Evolutionary conservation across 1,284 basidiomycete species (phyloP).

Genomic region (Ceratobasidium sp.): DNA sequence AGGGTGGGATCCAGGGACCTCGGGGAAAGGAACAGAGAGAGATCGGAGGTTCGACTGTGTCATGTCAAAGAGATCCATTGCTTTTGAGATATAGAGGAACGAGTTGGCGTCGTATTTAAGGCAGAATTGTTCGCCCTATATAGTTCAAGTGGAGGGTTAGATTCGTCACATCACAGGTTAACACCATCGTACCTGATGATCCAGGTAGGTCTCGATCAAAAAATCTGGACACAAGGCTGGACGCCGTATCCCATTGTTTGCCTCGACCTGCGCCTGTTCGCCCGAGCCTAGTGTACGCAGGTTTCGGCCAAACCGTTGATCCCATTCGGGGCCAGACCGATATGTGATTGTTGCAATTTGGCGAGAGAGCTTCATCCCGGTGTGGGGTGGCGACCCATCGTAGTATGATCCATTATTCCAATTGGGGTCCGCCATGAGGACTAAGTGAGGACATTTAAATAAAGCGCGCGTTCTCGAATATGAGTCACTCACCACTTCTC

Average conservation of each 20-base stretch:
- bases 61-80: slow-evolving; percentile 99
- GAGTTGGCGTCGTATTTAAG: slow-evolving; percentile 99
- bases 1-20: slow-evolving; percentile 54
- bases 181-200: slow-evolving; percentile 79
- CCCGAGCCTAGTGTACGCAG: slow-evolving; percentile 60
- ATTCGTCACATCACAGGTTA: background rate
- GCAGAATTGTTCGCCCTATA: slow-evolving; percentile 92
- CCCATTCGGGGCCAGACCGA: slow-evolving; percentile 99
- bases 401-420: slow-evolving; percentile 99
- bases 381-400: slow-evolving; percentile 92
- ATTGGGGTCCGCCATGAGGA: slow-evolving; percentile 98
- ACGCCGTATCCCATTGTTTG: slow-evolving; percentile 58
- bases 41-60: slow-evolving; percentile 81
- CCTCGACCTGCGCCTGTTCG: slow-evolving; percentile 55
- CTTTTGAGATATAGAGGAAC: slow-evolving; percentile 97
- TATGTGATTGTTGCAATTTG: slow-evolving; percentile 99
- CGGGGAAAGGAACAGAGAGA: slow-evolving; percentile 64
- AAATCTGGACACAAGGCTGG: slow-evolving; percentile 96
- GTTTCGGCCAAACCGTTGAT: slow-evolving; percentile 92
- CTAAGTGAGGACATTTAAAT: slow-evolving; percentile 59
- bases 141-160: background rate
- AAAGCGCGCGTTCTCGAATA: background rate
- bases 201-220: slow-evolving; percentile 98
- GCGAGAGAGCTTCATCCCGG: slow-evolving; percentile 97
- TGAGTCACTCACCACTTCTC: slow-evolving; percentile 77